Evolutionary conservation across 2,329 filamentous ascomycete species (phyloP).

Genomic region (Clathrospora elynae): DNA sequence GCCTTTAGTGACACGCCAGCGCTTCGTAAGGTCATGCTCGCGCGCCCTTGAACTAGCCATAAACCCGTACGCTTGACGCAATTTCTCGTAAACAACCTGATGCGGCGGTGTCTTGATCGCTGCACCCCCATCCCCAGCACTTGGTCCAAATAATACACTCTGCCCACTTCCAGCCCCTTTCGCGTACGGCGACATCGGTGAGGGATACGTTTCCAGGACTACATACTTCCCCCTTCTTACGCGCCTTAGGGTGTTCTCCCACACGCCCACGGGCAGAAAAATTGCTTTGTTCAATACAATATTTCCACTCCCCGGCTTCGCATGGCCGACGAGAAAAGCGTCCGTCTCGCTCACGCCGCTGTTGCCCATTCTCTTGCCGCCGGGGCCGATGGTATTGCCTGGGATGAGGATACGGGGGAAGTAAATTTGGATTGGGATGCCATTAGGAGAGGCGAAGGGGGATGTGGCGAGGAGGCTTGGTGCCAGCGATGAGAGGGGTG

Average conservation of each 20-base stretch:
- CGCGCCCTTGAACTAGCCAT: constrained; percentile 20
- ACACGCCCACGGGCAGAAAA: constrained; percentile 32
- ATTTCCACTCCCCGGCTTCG: constrained; percentile 9
- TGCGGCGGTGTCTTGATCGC: constrained; percentile 20
- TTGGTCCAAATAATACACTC: no score
- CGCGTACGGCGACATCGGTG: background rate
- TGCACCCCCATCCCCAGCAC: no score
- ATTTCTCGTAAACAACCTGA: constrained; percentile 26
- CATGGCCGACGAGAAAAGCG: constrained; percentile 37
- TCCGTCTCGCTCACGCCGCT: constrained; percentile 27
- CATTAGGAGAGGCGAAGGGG: constrained; percentile 13
- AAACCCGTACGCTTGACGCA: constrained; percentile 22
- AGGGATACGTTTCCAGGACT: constrained; percentile 33
- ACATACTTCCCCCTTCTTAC: constrained; percentile 16
- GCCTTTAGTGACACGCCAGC: constrained; percentile 32
- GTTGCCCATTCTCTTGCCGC: constrained; percentile 12
- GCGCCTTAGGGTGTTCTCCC: constrained; percentile 21
- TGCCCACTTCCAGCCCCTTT: no score
- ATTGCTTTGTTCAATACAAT: constrained; percentile 29
- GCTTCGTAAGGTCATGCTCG: constrained; percentile 39
- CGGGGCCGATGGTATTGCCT: constrained; percentile 12
- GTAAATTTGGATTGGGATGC: constrained; percentile 39
- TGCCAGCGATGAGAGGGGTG: constrained; percentile 13
- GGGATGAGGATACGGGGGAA: constrained; percentile 29
- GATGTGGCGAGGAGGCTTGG: constrained; percentile 20